These are phyloP conservation scores for Reticulascus tulasneorum DNA, from an alignment of 2,329 filamentous ascomycete genomes.

Conservation along the genomic window DNA sequence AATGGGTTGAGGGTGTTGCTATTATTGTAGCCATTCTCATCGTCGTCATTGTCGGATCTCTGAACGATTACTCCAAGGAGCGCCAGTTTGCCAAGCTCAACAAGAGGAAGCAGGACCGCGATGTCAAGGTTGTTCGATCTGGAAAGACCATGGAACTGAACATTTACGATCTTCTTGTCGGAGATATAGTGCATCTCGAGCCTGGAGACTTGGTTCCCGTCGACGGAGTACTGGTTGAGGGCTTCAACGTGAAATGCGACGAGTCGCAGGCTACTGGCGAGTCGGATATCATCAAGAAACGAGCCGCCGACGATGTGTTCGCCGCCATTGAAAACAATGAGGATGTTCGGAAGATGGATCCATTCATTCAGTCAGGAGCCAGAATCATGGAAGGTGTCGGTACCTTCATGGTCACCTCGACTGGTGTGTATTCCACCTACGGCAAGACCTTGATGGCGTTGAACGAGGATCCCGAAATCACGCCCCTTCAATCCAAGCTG, in stretches of 20 bases:
- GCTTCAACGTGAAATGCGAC: conserved; percentile 72
- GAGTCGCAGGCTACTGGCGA: conserved; percentile 78
- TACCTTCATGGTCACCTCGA: conserved; percentile 70
- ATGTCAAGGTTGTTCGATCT: conserved; percentile 68
- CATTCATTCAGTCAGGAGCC: conserved; percentile 80
- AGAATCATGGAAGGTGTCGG: conserved; percentile 75
- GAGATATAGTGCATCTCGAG: conserved; percentile 69
- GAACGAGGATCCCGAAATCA: conserved; percentile 70
- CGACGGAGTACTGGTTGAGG: conserved; percentile 68
- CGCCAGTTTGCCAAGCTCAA: conserved; percentile 75
- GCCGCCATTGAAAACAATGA: conserved; percentile 64
- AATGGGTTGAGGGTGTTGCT: conserved; percentile 76
- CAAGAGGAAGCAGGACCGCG: conserved; percentile 72
- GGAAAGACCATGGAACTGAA: conserved; percentile 67
- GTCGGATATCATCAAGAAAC: conserved; percentile 71
- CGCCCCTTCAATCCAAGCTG: conserved; percentile 72
- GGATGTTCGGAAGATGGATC: conserved; percentile 68
- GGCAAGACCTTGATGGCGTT: conserved; percentile 72
- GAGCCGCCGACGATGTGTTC: conserved; percentile 62
- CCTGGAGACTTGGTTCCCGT: conserved; percentile 72
- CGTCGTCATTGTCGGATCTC: conserved; percentile 70
- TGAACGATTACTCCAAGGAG: conserved; percentile 80
- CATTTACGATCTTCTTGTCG: conserved; percentile 64
- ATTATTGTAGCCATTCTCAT: conserved; percentile 78
- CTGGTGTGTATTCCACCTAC: conserved; percentile 69